These are phyloP conservation scores for Quercus lobata DNA, from an alignment of 331 rosid genomes.

Conservation along the genomic window DNA sequence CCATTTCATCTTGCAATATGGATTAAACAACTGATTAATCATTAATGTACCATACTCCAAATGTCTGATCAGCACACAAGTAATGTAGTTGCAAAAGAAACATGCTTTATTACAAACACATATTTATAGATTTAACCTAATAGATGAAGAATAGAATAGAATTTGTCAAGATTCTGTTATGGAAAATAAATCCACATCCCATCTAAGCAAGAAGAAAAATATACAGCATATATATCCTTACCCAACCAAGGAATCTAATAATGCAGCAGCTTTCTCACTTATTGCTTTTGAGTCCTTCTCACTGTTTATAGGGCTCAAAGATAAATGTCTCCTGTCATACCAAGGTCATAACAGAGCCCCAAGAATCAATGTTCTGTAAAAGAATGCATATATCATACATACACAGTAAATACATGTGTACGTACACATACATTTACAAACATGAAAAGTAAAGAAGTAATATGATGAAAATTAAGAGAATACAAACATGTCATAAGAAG, in stretches of 20 bases:
- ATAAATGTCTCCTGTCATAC: slow-evolving; percentile 60
- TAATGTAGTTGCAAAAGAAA: neutral
- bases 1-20: neutral
- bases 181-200: neutral
- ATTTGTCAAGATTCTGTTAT: neutral
- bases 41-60: neutral
- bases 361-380: neutral
- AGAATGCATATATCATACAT: neutral
- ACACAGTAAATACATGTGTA: neutral
- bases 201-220: neutral
- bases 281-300: slow-evolving; percentile 42
- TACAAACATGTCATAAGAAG: neutral
- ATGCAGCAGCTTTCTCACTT: slow-evolving; percentile 45
- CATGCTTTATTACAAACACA: no score
- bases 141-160: neutral
- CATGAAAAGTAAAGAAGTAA: neutral
- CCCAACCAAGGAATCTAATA: slow-evolving; percentile 62
- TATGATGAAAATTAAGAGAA: neutral
- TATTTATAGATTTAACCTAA: neutral
- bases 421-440: neutral
- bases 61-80: neutral
- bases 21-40: neutral
- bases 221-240: slow-evolving; percentile 23
- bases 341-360: slow-evolving; percentile 3
- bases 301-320: slow-evolving; percentile 31